Percentiles rank a stretch among this genome's conserved stretches.
Evolutionary conservation across 768 basidiomycete species (phyloP).

Genomic region (Lepiota venenata): DNA sequence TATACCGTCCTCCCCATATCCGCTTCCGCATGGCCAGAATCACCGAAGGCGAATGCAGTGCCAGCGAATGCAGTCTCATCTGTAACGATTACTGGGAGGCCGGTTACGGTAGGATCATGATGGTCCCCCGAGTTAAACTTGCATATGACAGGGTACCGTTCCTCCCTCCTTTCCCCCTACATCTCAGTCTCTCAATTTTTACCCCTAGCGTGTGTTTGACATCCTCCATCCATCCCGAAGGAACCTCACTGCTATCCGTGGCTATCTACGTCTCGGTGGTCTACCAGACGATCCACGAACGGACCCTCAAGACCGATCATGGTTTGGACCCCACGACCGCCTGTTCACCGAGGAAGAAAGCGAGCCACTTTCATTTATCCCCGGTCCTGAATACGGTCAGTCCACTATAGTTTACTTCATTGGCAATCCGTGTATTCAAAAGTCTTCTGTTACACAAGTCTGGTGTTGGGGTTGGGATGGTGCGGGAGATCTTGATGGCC

Average conservation of each 20-base stretch:
- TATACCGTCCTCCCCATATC: constrained; percentile 89
- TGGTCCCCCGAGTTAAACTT: constrained; percentile 95
- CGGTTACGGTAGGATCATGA: constrained; percentile 95
- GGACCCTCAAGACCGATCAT: constrained; percentile 95
- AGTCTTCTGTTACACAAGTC: constrained; percentile 47
- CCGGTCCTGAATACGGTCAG: constrained; percentile 87
- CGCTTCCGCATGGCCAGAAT: constrained; percentile 95
- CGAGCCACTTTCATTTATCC: constrained; percentile 68
- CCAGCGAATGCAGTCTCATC: constrained; percentile 92
- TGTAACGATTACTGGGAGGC: constrained; percentile 99
- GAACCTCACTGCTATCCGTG: constrained; percentile 94
- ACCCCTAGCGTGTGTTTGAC: constrained; percentile 81
- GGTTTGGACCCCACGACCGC: constrained; percentile 97
- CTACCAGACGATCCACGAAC: constrained; percentile 94
- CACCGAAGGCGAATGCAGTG: constrained; percentile 87
- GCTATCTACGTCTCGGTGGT: constrained; percentile 93
- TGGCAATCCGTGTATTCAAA: too few species aligned
- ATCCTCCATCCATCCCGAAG: constrained; percentile 89
- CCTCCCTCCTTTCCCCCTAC: neutral
- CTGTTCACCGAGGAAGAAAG: constrained; percentile 89
- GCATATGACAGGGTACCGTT: constrained; percentile 80
- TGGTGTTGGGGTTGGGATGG: constrained; percentile 99
- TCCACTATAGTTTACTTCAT: too few species aligned
- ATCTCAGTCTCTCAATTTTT: constrained; percentile 5
- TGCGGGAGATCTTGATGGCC: constrained; percentile 95